Percentiles rank a stretch among this genome's conserved stretches.
phyloP scores from a whole-genome alignment of 2,329 filamentous ascomycete species.

The Ophiostoma ulmi region DNA sequence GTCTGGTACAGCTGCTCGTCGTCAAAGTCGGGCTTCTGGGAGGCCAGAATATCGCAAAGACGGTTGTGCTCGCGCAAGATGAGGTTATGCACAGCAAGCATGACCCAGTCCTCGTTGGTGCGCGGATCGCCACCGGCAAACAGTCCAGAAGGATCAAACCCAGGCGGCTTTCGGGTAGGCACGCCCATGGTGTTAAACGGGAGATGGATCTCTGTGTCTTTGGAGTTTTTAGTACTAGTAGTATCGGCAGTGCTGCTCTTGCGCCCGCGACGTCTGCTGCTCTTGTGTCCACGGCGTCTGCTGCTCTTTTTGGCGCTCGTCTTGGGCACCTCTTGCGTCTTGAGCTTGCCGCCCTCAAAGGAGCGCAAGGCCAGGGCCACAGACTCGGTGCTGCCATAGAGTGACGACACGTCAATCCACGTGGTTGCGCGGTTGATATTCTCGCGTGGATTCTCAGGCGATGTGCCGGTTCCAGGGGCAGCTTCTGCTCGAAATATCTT shows the following conservation, averaged over 20 bases:
- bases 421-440: constrained; percentile 25
- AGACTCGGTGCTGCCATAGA: constrained; percentile 25
- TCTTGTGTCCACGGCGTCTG: not conserved
- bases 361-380: constrained; percentile 23
- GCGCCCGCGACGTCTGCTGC: not conserved
- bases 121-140: constrained; percentile 27
- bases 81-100: constrained; percentile 25
- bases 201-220: not conserved
- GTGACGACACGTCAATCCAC: constrained; percentile 26
- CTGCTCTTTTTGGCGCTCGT: constrained; percentile 5
- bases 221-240: not conserved
- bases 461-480: constrained; percentile 24
- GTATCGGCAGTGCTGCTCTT: not conserved
- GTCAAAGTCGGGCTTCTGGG: constrained; percentile 21
- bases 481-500: constrained; percentile 16
- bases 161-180: not conserved
- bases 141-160: constrained; percentile 19
- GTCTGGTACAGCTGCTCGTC: constrained; percentile 27
- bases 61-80: constrained; percentile 27
- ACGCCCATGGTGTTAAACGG: not conserved
- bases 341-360: constrained; percentile 23
- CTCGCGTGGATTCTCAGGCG: constrained; percentile 24
- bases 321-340: constrained; percentile 21
- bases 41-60: constrained; percentile 23
- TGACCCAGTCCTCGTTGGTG: constrained; percentile 27